A percentile compares a stretch with the other conserved stretches of the same genome.
Evolutionary conservation across 2,329 filamentous ascomycete genomes (phyloP).

Genomic region (Sphaerulina populicola): DNA sequence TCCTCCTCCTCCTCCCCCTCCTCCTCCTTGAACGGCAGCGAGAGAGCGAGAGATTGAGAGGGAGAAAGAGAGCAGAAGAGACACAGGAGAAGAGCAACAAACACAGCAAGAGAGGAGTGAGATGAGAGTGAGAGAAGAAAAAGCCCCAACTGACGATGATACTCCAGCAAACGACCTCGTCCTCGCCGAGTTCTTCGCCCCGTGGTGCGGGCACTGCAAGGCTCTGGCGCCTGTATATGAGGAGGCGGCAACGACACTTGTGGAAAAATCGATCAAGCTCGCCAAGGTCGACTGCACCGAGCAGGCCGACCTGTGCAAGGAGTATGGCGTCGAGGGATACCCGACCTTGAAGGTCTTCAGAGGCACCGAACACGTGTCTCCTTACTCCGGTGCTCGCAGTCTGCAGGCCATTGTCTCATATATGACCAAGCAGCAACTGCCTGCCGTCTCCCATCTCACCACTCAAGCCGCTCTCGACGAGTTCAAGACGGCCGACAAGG

Average conservation of each 20-base stretch:
- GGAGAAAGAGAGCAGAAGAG: too few relatives aligned
- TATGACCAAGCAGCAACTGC: conserved; percentile 97
- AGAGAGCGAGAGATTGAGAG: too few relatives aligned
- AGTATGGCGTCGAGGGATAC: conserved; percentile 90
- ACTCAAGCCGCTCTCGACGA: conserved; percentile 72
- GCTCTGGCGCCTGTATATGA: conserved; percentile 90
- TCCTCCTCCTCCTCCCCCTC: too few relatives aligned
- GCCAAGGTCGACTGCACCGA: conserved; percentile 93
- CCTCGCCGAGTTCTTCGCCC: conserved; percentile 93
- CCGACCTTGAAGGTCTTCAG: conserved; percentile 99
- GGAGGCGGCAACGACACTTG: conserved; percentile 71
- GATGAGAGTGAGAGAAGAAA: too few relatives aligned
- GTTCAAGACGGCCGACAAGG: conserved; percentile 97
- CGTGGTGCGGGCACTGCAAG: conserved; percentile 98
- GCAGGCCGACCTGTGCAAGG: conserved; percentile 83
- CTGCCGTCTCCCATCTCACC: conserved; percentile 75
- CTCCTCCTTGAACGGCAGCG: too few relatives aligned
- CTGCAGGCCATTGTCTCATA: conserved; percentile 68
- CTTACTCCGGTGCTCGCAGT: conserved; percentile 86
- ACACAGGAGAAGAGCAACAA: not conserved
- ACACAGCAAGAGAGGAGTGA: too few relatives aligned
- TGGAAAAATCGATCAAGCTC: conserved; percentile 79
- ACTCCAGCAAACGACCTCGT: conserved; percentile 70
- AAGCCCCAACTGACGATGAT: not conserved
- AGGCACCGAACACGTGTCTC: conserved; percentile 67